These are phyloP conservation scores for Acrocalymma vagum DNA, from an alignment of 2,329 filamentous ascomycete species.

Conservation along the genomic window DNA sequence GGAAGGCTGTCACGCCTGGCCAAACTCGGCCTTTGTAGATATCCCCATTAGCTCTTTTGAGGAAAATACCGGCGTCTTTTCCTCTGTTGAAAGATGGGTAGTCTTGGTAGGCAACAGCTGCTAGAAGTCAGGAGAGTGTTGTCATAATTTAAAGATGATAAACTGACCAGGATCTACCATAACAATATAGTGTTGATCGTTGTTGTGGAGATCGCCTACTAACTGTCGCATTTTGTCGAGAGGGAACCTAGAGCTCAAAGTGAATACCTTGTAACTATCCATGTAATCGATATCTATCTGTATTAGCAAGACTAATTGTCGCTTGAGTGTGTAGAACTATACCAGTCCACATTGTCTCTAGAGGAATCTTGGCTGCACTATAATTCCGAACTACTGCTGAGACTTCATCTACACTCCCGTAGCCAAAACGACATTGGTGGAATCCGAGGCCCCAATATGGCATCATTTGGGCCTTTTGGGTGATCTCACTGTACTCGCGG, in stretches of 20 bases:
- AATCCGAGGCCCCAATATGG: conserved; percentile 62
- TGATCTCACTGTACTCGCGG: conserved; percentile 57
- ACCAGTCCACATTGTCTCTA: conserved; percentile 78
- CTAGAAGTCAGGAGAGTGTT: conserved; percentile 53
- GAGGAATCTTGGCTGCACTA: conserved; percentile 67
- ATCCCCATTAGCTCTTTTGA: conserved; percentile 62
- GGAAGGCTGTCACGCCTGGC: conserved; percentile 76
- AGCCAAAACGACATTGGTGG: conserved; percentile 60
- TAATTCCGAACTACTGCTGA: conserved; percentile 74
- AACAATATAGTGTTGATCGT: conserved; percentile 74
- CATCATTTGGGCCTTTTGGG: conserved; percentile 56
- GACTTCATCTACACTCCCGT: conserved; percentile 66
- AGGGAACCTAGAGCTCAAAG: conserved; percentile 70
- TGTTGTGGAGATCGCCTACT: conserved; percentile 69
- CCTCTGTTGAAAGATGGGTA: conserved; percentile 70
- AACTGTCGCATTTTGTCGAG: conserved; percentile 68
- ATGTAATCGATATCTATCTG: conserved; percentile 72
- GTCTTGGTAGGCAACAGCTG: conserved; percentile 57
- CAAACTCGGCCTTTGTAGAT: conserved; percentile 74
- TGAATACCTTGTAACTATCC: conserved; percentile 67
- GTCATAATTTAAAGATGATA: not conserved
- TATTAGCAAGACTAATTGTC: conserved; percentile 7
- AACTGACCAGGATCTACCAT: conserved; percentile 74
- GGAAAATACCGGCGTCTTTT: conserved; percentile 61
- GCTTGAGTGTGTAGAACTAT: conserved; percentile 49